These are phyloP conservation scores for Alternaria brassicicola DNA, from an alignment of 2,329 filamentous ascomycete genomes.

Conservation along the genomic window DNA sequence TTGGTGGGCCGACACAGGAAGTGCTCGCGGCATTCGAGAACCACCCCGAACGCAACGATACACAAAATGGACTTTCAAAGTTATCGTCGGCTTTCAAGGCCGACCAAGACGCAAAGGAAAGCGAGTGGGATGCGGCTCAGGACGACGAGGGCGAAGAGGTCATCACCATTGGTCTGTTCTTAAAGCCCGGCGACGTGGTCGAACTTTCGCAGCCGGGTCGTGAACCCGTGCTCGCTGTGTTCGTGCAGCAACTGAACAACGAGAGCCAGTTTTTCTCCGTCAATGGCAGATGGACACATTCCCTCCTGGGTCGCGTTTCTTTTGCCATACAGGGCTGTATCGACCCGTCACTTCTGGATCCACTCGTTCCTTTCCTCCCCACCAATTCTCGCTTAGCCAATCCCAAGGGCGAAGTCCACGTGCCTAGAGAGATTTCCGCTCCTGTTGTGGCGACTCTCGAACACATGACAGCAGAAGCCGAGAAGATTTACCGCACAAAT, in stretches of 20 bases:
- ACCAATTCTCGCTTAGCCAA: conserved; percentile 33
- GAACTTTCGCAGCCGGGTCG: conserved; percentile 48
- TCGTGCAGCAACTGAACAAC: conserved; percentile 50
- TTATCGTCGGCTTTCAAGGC: conserved; percentile 29
- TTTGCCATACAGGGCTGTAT: conserved; percentile 60
- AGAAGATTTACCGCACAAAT: conserved; percentile 56
- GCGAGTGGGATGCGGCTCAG: conserved; percentile 24
- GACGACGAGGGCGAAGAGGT: conserved; percentile 40
- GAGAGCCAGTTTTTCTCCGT: conserved; percentile 58
- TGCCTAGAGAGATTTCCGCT: conserved; percentile 55
- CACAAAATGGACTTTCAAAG: conserved; percentile 35
- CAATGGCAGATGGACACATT: conserved; percentile 57
- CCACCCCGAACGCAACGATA: conserved; percentile 31
- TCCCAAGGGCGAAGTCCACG: conserved; percentile 45
- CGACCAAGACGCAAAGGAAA: conserved; percentile 29
- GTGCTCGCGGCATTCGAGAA: conserved; percentile 40
- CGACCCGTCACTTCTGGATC: conserved; percentile 52
- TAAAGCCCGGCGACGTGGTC: conserved; percentile 57
- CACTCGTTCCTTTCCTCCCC: conserved; percentile 60
- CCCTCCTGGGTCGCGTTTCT: conserved; percentile 47
- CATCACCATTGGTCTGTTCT: conserved; percentile 45
- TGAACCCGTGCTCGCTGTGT: conserved; percentile 57
- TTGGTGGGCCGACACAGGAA: conserved; percentile 43
- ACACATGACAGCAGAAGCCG: conserved; percentile 52
- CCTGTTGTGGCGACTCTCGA: conserved; percentile 53